Evolutionary conservation across 331 rosid genomes (phyloP).

Genomic region (Rhamnella rubrinervis): DNA sequence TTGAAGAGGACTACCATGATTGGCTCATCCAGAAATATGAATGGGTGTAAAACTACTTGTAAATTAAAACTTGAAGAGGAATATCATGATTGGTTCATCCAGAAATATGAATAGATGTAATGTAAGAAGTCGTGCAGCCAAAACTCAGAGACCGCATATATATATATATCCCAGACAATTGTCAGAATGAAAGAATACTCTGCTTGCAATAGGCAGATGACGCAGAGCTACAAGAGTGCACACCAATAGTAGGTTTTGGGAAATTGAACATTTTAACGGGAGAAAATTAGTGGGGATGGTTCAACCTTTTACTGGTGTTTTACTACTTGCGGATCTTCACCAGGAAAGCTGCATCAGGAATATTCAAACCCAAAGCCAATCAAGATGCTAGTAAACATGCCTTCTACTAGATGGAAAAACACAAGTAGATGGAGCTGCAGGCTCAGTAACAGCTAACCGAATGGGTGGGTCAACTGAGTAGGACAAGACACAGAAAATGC

Average conservation of each 20-base stretch:
- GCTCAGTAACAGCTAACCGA: background rate
- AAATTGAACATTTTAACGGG: too few relatives aligned
- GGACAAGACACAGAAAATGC: too few relatives aligned
- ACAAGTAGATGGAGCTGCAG: background rate
- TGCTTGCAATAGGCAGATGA: too few relatives aligned
- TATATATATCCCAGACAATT: too few relatives aligned
- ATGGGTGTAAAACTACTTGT: too few relatives aligned
- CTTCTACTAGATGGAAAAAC: background rate
- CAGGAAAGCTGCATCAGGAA: background rate
- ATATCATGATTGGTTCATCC: background rate
- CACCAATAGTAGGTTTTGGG: too few relatives aligned
- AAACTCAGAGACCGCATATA: too few relatives aligned
- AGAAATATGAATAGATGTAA: background rate
- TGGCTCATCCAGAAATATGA: background rate
- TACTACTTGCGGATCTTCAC: too few relatives aligned
- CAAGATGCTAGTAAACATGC: background rate
- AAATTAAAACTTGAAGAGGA: background rate
- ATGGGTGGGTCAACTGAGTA: background rate
- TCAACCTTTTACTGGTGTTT: background rate
- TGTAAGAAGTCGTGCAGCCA: too few relatives aligned
- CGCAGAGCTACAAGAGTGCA: too few relatives aligned
- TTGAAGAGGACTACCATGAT: background rate
- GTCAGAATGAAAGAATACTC: too few relatives aligned
- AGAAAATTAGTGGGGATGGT: too few relatives aligned
- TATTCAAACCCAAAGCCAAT: background rate